A percentile compares a stretch with the other conserved stretches of the same genome.
phyloP scores from a whole-genome alignment of 2,329 filamentous ascomycete genomes.

The Thielaviopsis musarum region DNA sequence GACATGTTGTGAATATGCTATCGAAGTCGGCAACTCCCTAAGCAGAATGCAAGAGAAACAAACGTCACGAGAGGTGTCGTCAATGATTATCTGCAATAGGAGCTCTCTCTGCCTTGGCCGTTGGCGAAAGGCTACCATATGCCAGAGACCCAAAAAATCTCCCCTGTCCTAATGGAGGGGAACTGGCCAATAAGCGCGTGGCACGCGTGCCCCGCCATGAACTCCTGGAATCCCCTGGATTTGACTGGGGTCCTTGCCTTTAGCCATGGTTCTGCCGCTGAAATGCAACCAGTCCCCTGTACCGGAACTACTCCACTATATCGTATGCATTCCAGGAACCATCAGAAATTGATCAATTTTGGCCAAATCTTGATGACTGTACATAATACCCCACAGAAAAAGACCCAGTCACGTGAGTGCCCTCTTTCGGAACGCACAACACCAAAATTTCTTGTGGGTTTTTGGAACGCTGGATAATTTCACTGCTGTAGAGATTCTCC shows the following conservation, averaged over 20 bases:
- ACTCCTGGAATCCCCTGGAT: constrained; percentile 9
- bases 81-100: constrained; percentile 6
- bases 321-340: not conserved
- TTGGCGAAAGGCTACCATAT: constrained; percentile 11
- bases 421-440: constrained; percentile 10
- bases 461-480: constrained; percentile 11
- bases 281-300: not conserved
- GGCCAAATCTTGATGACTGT: constrained; percentile 4
- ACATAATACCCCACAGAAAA: not conserved
- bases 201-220: constrained; percentile 12
- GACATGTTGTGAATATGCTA: constrained; percentile 49
- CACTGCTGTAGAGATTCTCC: constrained; percentile 10
- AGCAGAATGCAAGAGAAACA: constrained; percentile 3
- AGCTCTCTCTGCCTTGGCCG: constrained; percentile 4
- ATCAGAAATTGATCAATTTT: not conserved
- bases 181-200: constrained; percentile 12
- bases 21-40: constrained; percentile 1
- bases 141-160: constrained; percentile 8
- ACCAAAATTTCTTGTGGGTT: constrained; percentile 11
- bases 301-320: not conserved
- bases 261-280: not conserved
- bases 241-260: not conserved
- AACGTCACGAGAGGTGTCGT: constrained; percentile 8
- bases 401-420: constrained; percentile 11
- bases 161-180: constrained; percentile 10